Evolutionary conservation across 2,329 filamentous ascomycete genomes (phyloP).

Genomic region (Claviceps spartinae): DNA sequence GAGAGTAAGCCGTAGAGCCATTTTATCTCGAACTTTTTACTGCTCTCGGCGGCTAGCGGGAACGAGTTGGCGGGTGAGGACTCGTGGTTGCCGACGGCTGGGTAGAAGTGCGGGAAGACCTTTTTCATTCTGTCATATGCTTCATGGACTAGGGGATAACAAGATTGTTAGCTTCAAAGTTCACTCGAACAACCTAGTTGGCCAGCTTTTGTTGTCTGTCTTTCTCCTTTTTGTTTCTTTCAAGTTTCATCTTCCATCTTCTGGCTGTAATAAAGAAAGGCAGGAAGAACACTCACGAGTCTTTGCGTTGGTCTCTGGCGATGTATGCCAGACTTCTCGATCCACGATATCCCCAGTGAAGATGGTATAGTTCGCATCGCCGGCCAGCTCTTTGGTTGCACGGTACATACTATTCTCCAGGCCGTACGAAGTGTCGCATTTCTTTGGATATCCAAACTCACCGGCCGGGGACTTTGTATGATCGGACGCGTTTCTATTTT

Average conservation of each 20-base stretch:
- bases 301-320: not conserved
- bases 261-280: too few relatives aligned
- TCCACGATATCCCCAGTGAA: not conserved
- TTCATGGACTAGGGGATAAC: not conserved
- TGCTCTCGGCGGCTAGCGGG: not conserved
- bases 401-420: slow-evolving; percentile 3
- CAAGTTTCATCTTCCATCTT: too few relatives aligned
- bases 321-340: not conserved
- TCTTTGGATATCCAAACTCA: not conserved
- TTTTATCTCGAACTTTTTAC: not conserved
- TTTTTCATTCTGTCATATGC: not conserved
- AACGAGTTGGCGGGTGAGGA: not conserved
- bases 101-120: not conserved
- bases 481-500: slow-evolving; percentile 1
- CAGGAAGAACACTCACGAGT: slow-evolving; percentile 12
- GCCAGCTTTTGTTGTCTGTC: too few relatives aligned
- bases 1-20: not conserved
- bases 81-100: slow-evolving; percentile 2
- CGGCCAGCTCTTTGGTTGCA: not conserved
- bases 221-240: too few relatives aligned
- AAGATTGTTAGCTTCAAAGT: too few relatives aligned
- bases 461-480: not conserved
- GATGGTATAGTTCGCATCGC: not conserved
- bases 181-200: too few relatives aligned
- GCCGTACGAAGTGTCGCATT: not conserved